Evolutionary conservation across 371 early-diverging fungal species (phyloP).

Genomic region (Amoeboaphelidium protococcarum): DNA sequence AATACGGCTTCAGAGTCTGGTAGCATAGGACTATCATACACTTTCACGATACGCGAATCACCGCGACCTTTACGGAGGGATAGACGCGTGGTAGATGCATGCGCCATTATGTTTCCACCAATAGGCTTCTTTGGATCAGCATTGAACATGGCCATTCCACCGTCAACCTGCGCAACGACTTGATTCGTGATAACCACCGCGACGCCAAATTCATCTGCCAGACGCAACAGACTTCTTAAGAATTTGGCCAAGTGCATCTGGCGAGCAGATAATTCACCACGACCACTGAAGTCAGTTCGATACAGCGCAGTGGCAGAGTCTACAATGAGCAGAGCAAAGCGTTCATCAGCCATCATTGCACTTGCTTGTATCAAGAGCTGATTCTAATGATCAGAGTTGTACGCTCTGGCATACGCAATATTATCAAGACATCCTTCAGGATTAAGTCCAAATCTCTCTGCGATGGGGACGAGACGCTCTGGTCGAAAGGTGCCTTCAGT

Average conservation of each 20-base stretch:
- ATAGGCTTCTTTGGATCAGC: conserved; percentile 94
- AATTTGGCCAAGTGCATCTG: conserved; percentile 93
- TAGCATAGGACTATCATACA: conserved; percentile 28
- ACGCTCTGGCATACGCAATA: conserved; percentile 88
- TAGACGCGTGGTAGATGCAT: conserved; percentile 63
- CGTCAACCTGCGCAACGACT: conserved; percentile 94
- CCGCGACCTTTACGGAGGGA: conserved; percentile 29
- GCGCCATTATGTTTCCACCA: conserved; percentile 96
- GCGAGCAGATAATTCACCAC: conserved; percentile 91
- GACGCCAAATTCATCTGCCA: conserved; percentile 95
- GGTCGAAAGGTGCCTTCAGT: conserved; percentile 98
- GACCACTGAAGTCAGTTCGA: conserved; percentile 90
- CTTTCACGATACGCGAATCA: conserved; percentile 31
- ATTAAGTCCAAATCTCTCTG: conserved; percentile 68
- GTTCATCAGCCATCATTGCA: conserved; percentile 84
- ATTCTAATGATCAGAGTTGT: conserved; percentile 93
- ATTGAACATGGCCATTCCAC: conserved; percentile 66
- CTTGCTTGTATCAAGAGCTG: conserved; percentile 72
- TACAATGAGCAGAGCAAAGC: conserved; percentile 73
- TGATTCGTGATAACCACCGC: conserved; percentile 97
- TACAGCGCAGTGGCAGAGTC: conserved; percentile 93
- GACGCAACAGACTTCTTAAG: conserved; percentile 55
- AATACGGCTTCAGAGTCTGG: conserved; percentile 45
- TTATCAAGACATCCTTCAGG: conserved; percentile 78
- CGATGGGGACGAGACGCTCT: conserved; percentile 61